Conservation (phyloP, 169 alveolate genomes). For the Plasmodium vinckei region DNA sequence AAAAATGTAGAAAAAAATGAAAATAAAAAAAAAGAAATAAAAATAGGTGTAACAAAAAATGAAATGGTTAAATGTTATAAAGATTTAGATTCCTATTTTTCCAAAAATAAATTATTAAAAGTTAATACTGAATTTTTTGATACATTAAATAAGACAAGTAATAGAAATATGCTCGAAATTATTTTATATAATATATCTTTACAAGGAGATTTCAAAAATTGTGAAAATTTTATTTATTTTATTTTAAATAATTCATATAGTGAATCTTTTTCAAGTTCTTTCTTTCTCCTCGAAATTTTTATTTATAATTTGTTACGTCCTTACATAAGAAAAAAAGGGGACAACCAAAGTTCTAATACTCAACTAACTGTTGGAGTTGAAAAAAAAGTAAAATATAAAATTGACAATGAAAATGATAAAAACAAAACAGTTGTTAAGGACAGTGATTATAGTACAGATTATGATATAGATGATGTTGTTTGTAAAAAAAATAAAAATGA, state of each 20-base stretch:
- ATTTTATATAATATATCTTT: constrained; percentile 35
- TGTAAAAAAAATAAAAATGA: constrained; percentile 29
- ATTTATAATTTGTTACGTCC: constrained; percentile 1
- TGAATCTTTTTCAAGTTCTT: constrained; percentile 4
- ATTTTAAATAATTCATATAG: constrained; percentile 26
- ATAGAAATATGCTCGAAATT: constrained; percentile 10
- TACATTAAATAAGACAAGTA: constrained; percentile 8
- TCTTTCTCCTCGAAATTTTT: constrained; percentile 28
- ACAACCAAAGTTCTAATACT: background rate
- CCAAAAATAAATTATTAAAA: constrained; percentile 45
- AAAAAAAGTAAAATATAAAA: background rate
- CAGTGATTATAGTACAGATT: constrained; percentile 34
- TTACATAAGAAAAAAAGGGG: background rate
- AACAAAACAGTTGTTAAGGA: background rate
- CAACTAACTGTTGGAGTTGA: background rate
- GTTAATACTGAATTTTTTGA: constrained; percentile 39
- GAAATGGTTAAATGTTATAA: constrained; percentile 35
- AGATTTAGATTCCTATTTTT: constrained; percentile 33
- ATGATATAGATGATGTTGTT: constrained; percentile 22
- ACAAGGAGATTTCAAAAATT: constrained; percentile 20
- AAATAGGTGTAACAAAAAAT: constrained; percentile 20
- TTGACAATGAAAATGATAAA: background rate
- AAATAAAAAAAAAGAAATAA: background rate
- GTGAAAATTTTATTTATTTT: constrained; percentile 65
- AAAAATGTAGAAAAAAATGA: background rate